phyloP scores from a whole-genome alignment of 345 rosid species.

The Isatis tinctoria region DNA sequence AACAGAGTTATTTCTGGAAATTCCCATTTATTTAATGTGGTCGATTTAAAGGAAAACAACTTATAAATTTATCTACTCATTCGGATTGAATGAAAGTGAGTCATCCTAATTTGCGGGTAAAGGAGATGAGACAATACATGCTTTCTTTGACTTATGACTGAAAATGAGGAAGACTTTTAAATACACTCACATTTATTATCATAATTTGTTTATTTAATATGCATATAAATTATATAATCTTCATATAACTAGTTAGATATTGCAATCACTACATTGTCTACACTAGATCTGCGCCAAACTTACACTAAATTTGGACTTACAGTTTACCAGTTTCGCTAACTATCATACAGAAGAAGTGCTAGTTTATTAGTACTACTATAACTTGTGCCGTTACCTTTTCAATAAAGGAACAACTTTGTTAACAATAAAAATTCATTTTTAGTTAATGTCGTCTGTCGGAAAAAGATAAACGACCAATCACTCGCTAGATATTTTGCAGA shows the following conservation, averaged over 20 bases:
- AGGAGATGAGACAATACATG: background rate
- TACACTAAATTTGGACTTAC: background rate
- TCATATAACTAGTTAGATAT: background rate
- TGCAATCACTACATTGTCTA: background rate
- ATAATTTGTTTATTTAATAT: background rate
- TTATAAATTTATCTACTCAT: background rate
- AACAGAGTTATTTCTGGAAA: too few species aligned
- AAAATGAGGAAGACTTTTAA: slow-evolving; percentile 6
- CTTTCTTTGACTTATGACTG: slow-evolving; percentile 20
- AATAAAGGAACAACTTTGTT: background rate
- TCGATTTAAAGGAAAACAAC: too few species aligned
- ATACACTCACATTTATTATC: background rate
- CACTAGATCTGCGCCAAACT: background rate
- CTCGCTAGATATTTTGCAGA: background rate
- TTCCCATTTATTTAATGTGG: too few species aligned
- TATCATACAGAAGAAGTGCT: background rate
- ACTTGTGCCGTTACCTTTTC: background rate
- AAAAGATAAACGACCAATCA: slow-evolving; percentile 11
- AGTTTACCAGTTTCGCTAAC: background rate
- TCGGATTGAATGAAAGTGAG: slow-evolving; percentile 11
- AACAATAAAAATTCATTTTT: background rate
- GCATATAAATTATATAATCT: background rate
- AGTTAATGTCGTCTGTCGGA: background rate
- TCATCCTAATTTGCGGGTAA: slow-evolving; percentile 19
- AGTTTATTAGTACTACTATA: background rate